Evolutionary conservation across 208 protist species (phyloP), one percentile per base, ranked within the genome.

Genomic region (Acanthamoeba castellanii): DNA sequence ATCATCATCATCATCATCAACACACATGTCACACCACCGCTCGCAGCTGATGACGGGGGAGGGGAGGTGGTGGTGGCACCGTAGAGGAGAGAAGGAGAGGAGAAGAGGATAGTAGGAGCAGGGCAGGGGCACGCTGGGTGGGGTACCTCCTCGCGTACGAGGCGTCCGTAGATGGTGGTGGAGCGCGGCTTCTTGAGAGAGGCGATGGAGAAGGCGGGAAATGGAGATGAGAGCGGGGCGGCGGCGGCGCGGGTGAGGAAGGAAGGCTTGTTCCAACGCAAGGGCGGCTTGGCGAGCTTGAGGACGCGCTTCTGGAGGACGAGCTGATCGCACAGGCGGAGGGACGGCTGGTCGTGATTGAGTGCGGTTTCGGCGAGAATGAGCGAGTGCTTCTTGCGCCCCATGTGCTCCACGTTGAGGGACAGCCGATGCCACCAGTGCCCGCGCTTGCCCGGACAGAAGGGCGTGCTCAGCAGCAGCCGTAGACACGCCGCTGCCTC

Each of bases 391-490:
- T 66, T 34, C 22, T 90, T 90, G 32, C 52, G 25, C 25, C 84
- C 84, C 55, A 70, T 47, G 45, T 90, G 84, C 47, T 70, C 57
- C 84, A 90, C 47, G 84, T 90, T 90, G 84, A 68, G 47, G 18
- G 57, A 70, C 25, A 90, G 84, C 13, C 84, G 84, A 66, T 47
- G 45, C 84, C 47, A 90, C 84, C 84, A 90, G 25, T 68, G 84
- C 18, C 84, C 84, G 25, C 84, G 84, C 57, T 68, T 90, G 47
- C 84, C 84, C 9, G 84, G 84, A n/a, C 84, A 90, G 57, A 61
- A 90, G 4, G 47, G 55, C 1, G 84, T 90, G 52, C 84, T 90
- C 52, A 90, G 42, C 50, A 90, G 84, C 25, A 90, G 50, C 18
- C 84, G 84, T n/a, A 70, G 37, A 22, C 57, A 90, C 18, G 55